Conservation (phyloP, 139 green algal genomes). For the Astrephomene gubernaculifera region DNA sequence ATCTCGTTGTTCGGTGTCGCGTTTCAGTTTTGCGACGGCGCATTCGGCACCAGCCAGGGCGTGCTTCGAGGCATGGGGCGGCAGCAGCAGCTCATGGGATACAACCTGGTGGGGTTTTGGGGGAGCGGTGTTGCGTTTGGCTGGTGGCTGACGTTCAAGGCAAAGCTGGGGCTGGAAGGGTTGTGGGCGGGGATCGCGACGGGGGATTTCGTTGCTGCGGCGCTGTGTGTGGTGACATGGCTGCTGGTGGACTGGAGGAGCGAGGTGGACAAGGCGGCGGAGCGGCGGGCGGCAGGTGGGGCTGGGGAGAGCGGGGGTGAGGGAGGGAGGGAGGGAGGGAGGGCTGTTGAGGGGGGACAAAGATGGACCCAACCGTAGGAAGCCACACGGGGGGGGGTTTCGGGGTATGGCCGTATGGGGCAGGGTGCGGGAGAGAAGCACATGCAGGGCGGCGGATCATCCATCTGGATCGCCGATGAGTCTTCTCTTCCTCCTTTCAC, state of each 20-base stretch:
- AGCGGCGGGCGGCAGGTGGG: slow-evolving; percentile 7
- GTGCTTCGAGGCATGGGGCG: slow-evolving; percentile 57
- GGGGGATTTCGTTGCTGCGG: slow-evolving; percentile 43
- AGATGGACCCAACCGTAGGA: no score
- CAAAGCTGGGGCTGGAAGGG: slow-evolving; percentile 38
- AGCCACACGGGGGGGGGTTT: no score
- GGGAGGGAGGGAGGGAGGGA: neutral
- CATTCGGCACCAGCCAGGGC: slow-evolving; percentile 60
- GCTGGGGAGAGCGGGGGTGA: no score
- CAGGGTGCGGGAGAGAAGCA: no score
- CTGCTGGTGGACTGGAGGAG: slow-evolving; percentile 22
- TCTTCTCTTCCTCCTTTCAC: no score
- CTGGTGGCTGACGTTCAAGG: slow-evolving; percentile 53
- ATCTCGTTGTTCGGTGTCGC: slow-evolving; percentile 43
- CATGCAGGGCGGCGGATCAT: no score
- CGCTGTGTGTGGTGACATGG: slow-evolving; percentile 34
- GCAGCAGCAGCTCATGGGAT: slow-evolving; percentile 47
- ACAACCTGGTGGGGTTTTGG: slow-evolving; percentile 63
- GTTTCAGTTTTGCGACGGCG: slow-evolving; percentile 58
- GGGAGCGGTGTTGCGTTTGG: slow-evolving; percentile 49
- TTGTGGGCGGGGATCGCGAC: slow-evolving; percentile 53
- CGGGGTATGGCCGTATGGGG: no score
- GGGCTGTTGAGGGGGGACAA: neutral
- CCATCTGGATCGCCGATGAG: no score
- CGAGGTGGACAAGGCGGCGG: slow-evolving; percentile 8